phyloP scores from a whole-genome alignment of 345 rosid genomes.

The Anastatica hierochuntica region DNA sequence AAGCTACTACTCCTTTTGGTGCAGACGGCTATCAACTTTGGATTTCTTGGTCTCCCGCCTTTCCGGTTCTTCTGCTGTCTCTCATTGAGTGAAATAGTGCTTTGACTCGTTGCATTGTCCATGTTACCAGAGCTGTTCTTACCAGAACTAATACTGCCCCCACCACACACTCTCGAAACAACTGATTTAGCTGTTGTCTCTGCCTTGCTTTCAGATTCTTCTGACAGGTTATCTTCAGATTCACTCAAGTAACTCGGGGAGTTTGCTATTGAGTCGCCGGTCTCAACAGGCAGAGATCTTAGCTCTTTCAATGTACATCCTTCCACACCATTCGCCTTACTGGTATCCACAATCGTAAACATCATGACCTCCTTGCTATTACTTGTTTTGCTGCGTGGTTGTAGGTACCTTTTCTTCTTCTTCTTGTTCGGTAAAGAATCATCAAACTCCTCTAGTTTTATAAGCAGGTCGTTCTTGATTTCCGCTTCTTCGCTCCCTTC shows the following conservation, averaged over 20 bases:
- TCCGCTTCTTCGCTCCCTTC: constrained; percentile 27
- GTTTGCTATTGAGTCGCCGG: constrained; percentile 7
- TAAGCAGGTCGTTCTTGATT: constrained; percentile 22
- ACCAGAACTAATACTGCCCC: constrained; percentile 23
- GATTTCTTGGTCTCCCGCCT: constrained; percentile 19
- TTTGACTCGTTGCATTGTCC: constrained; percentile 12
- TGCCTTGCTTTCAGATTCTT: constrained; percentile 29
- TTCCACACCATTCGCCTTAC: constrained; percentile 28
- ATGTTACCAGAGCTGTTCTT: constrained; percentile 19
- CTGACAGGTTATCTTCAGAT: constrained; percentile 33
- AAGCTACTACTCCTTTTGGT: constrained; percentile 22
- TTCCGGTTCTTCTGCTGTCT: constrained; percentile 24
- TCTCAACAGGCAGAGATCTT: constrained; percentile 44
- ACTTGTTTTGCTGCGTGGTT: constrained; percentile 45
- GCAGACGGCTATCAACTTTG: constrained; percentile 24
- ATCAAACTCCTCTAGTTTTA: constrained; percentile 8
- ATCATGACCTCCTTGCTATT: constrained; percentile 22
- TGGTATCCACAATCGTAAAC: constrained; percentile 58
- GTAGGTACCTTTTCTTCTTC: constrained; percentile 37
- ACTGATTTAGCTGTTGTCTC: constrained; percentile 32
- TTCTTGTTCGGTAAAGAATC: constrained; percentile 18
- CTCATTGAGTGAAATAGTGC: constrained; percentile 12
- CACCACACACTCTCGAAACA: constrained; percentile 26
- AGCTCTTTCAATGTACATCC: constrained; percentile 34
- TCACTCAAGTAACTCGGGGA: constrained; percentile 32